Conservation (phyloP, 108 stramenopile genomes). For the Cyclotella kingstonii region DNA sequence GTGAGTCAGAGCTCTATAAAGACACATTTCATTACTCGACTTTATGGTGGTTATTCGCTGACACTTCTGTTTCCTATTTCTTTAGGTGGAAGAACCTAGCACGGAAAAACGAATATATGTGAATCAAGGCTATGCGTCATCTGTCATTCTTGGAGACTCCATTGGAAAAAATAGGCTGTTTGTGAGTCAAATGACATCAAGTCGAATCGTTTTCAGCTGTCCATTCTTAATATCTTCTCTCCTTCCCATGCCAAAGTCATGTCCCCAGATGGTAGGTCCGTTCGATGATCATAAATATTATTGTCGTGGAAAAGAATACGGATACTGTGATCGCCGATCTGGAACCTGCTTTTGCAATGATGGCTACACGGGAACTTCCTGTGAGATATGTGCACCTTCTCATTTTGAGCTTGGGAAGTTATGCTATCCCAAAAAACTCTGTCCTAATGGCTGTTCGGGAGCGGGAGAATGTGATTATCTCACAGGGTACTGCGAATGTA, state of each 20-base stretch:
- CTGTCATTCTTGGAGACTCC: constrained; percentile 12
- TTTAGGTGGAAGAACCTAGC: constrained; percentile 21
- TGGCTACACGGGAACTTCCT: constrained; percentile 72
- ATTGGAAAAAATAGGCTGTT: constrained; percentile 32
- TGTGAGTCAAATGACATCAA: constrained; percentile 1
- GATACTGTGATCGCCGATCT: constrained; percentile 79
- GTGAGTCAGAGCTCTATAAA: not conserved
- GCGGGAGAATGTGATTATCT: constrained; percentile 66
- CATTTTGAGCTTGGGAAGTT: constrained; percentile 50
- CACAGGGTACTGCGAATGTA: constrained; percentile 66
- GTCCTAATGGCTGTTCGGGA: constrained; percentile 69
- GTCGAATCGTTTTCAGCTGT: not conserved
- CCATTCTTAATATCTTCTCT: not conserved
- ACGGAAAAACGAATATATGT: constrained; percentile 8
- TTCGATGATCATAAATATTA: constrained; percentile 53
- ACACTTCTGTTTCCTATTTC: not conserved
- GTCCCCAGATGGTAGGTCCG: constrained; percentile 79
- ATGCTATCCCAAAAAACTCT: constrained; percentile 65
- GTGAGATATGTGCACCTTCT: constrained; percentile 53
- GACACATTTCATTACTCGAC: not conserved
- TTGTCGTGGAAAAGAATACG: constrained; percentile 58
- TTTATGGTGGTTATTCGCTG: no score
- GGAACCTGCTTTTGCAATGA: constrained; percentile 78
- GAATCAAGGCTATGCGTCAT: constrained; percentile 31
- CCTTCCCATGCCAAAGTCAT: constrained; percentile 22